These are phyloP conservation scores for Fusarium globosum DNA, from an alignment of 2,329 filamentous ascomycete genomes.

Conservation along the genomic window DNA sequence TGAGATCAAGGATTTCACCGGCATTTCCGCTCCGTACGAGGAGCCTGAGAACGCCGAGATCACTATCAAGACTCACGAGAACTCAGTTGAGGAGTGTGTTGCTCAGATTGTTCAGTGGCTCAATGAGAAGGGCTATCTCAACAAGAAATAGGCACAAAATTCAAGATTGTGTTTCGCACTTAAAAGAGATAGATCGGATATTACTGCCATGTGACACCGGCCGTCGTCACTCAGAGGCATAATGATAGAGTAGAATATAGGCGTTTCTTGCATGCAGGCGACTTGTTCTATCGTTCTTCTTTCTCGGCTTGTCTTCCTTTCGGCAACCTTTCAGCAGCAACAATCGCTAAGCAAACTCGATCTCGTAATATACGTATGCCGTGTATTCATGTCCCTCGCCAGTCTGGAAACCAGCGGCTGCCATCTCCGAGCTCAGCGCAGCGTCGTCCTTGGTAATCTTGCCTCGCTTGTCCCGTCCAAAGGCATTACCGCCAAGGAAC, in stretches of 20 bases:
- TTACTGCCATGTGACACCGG: slow-evolving; percentile 43
- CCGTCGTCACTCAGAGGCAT: slow-evolving; percentile 39
- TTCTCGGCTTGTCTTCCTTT: background rate
- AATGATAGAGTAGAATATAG: slow-evolving; percentile 45
- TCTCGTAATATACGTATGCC: slow-evolving; percentile 96
- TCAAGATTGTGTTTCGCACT: slow-evolving; percentile 20
- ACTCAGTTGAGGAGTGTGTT: slow-evolving; percentile 89
- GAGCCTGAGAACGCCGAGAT: slow-evolving; percentile 87
- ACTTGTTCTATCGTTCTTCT: slow-evolving; percentile 28
- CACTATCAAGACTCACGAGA: slow-evolving; percentile 83
- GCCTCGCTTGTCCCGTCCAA: slow-evolving; percentile 93
- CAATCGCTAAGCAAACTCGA: slow-evolving; percentile 72
- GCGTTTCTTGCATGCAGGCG: slow-evolving; percentile 42
- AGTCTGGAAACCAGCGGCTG: slow-evolving; percentile 74
- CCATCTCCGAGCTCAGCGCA: slow-evolving; percentile 82
- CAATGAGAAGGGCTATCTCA: slow-evolving; percentile 69
- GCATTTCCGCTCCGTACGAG: slow-evolving; percentile 95
- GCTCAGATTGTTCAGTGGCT: slow-evolving; percentile 85
- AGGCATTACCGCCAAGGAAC: slow-evolving; percentile 93
- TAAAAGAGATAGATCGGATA: slow-evolving; percentile 42
- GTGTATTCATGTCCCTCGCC: slow-evolving; percentile 87
- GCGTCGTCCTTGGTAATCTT: slow-evolving; percentile 91
- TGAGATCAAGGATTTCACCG: slow-evolving; percentile 97
- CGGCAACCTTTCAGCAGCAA: background rate
- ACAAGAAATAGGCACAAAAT: slow-evolving; percentile 42